Evolutionary conservation across 352 stramenopile species (phyloP), one percentile per base, ranked within the genome.

Genomic region (Pythium scleroteichum): DNA sequence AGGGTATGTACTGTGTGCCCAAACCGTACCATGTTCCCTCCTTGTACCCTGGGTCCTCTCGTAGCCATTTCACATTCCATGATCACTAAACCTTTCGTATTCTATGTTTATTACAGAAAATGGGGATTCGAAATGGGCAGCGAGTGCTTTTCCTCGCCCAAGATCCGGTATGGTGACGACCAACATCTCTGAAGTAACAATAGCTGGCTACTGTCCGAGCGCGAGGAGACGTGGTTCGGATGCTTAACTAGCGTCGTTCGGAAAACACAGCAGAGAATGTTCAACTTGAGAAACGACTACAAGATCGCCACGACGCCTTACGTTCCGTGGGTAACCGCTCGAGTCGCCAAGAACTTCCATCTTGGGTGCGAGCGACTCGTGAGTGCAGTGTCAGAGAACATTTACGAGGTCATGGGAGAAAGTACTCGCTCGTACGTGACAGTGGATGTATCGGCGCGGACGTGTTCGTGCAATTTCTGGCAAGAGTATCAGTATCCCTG

Each of bases 401-500:
- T 61, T 20, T 51, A 46, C n/a, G 60, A 67, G 16, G 60, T 52
- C 23, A 38, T 42, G 22, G 2, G 49, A 13, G 20, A 53, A 1
- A 33, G 20, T 2, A 46, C 49, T 6, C 20, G 12, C 22, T 50
- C 50, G 17, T 39, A 62, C 38, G 53, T 32, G 6, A 59, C 16
- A 0, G 61, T 62, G 1, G 14, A 45, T 27, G 9, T 68, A 2
- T 13, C 27, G 2, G 13, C 8, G 0, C 5, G 33, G 16, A 17
- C 24, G 16, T 68, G 45, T 27, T 54, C 52, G 8, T 68, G 61
- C 38, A 10, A 29, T 2, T 58, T 59, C 27, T 68, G 44, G 53
- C 52, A 48, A 45, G 61, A 68, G 22, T 39, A 59, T 20, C 38
- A 54, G 39, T 68, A 68, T 24, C 61, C 61, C 2, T 68, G 61